Base-by-base conservation (phyloP, 192 early-diverging fungal genomes). In the Backusella morwellensis region DNA sequence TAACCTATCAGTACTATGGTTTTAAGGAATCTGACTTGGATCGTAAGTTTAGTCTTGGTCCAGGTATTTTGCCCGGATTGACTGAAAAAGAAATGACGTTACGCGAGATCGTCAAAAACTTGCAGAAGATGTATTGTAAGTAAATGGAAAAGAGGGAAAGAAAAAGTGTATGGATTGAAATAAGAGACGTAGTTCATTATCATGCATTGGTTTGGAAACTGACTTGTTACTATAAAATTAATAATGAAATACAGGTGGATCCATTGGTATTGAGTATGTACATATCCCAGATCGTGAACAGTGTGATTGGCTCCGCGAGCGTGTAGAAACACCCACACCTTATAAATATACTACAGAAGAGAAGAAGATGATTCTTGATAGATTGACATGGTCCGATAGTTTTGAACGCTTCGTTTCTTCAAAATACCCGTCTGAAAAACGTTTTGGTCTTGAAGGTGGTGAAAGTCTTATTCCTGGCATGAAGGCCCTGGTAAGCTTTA, bases 401-500 rank as follows among this genome's bases (percentile, higher is more conserved):
- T 99, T 99, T 85, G 97, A 99, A 80, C 89, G 94, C 70, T 99
- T 98, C 78, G 92, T 97, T 47, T 89, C 97, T 17, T 93, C 92
- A 72, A 99, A 99, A 87, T 99, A 95, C 87, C 97, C 97, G 70
- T 93, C 90, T 77, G 95, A 97, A 84, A 98, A 98, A 90, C 88
- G 97, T 35, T 99, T 99, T 79, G 97, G 97, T 73, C 88, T 99
- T 36, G 97, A 99, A 85, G 97, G 97, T 76, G 95, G 95, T 83
- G 97, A 99, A 85, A 87, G 90, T 82, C 88, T 99, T 80, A 98
- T 99, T 81, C 97, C 97, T 6, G 96, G 96, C 38, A 97, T 99
- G 95, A 98, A 99, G 83, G 93, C 94, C 70, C 82, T 99, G 89
- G 92, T 93, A 85, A 74, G 81, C 85, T 73, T 40, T 41, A 17